Evolutionary conservation across 2,329 filamentous ascomycete genomes (phyloP).

Genomic region (Botrytis deweyae): DNA sequence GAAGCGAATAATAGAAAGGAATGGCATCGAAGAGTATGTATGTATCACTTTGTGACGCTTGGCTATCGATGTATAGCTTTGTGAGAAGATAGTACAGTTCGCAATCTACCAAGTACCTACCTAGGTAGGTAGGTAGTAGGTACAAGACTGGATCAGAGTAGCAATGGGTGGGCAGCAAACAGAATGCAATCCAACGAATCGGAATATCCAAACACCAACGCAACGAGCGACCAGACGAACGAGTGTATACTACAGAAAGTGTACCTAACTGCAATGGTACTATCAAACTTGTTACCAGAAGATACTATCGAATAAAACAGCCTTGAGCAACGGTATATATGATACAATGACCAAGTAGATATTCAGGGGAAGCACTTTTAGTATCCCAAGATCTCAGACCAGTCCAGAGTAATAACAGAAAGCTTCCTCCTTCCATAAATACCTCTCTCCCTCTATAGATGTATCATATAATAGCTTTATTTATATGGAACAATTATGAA

Average conservation of each 20-base stretch:
- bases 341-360: not conserved
- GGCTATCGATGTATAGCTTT: too few relatives aligned
- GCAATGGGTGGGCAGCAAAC: conserved; percentile 5
- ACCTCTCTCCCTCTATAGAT: not conserved
- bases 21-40: not conserved
- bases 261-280: not conserved
- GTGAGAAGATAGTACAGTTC: not conserved
- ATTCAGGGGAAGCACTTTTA: conserved; percentile 2
- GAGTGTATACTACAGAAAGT: not conserved
- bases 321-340: not conserved
- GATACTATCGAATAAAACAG: not conserved
- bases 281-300: not conserved
- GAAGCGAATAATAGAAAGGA: not conserved
- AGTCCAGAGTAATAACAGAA: not conserved
- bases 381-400: not conserved
- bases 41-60: not conserved
- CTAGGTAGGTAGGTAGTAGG: not conserved
- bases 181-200: not conserved
- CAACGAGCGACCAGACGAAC: not conserved
- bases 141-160: not conserved
- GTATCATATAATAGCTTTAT: not conserved
- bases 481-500: not conserved
- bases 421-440: not conserved
- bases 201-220: not conserved
- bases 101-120: not conserved